Evolutionary conservation across 169 alveolate genomes (phyloP).

Genomic region (Plasmodium fragile): DNA sequence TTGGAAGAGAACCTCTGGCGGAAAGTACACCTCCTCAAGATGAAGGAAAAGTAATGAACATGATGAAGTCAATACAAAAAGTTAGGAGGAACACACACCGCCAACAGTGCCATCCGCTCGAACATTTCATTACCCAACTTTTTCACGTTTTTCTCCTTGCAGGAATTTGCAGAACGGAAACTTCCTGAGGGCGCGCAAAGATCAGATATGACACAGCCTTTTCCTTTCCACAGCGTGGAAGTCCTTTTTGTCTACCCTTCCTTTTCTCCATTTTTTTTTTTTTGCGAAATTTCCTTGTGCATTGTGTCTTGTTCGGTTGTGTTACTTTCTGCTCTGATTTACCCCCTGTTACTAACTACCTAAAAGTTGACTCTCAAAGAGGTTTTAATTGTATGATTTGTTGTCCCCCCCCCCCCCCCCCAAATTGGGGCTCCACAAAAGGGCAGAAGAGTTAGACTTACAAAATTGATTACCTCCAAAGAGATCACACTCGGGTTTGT

Average conservation of each 20-base stretch:
- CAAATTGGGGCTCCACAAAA: background rate
- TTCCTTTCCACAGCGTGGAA: background rate
- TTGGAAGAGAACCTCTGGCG: constrained; percentile 54
- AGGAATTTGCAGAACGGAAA: constrained; percentile 27
- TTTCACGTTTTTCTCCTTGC: background rate
- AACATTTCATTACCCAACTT: background rate
- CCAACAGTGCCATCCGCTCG: background rate
- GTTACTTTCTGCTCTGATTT: background rate
- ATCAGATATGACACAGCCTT: constrained; percentile 11
- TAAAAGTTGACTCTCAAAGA: background rate
- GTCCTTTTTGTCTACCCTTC: background rate
- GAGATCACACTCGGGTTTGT: background rate
- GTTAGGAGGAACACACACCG: background rate
- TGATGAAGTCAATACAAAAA: background rate
- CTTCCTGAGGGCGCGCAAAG: constrained; percentile 28
- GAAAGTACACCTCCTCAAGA: constrained; percentile 47
- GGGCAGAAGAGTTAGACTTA: background rate
- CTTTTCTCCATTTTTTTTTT: background rate
- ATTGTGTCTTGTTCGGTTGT: background rate
- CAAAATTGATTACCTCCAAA: background rate
- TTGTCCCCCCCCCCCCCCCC: background rate
- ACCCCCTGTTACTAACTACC: background rate
- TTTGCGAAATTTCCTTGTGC: background rate
- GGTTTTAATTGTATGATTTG: background rate
- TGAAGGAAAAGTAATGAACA: constrained; percentile 39